phyloP scores from a whole-genome alignment of 2,329 filamentous ascomycete genomes.

The Sporothrix dimorphospora region DNA sequence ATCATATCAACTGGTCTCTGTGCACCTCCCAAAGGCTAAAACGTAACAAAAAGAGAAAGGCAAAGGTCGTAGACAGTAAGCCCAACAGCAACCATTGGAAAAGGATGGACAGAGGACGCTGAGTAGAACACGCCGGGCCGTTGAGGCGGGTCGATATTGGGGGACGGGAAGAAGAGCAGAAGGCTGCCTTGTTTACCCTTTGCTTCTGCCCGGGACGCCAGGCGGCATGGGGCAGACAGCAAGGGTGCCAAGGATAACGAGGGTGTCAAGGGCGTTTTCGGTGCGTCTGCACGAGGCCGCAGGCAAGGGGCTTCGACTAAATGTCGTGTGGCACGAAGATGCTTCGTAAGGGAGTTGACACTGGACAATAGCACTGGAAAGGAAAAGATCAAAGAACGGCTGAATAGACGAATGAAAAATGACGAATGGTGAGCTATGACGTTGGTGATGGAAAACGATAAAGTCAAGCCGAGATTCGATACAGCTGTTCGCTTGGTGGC shows the following conservation, averaged over 20 bases:
- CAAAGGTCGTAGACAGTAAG: not conserved
- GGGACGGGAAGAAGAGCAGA: not conserved
- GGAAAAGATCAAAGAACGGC: not conserved
- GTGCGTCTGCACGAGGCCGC: not conserved
- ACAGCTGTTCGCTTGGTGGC: not conserved
- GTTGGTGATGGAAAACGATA: not conserved
- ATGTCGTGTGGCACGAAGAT: constrained; percentile 17
- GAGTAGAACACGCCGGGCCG: not conserved
- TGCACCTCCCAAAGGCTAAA: not conserved
- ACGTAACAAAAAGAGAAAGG: not conserved
- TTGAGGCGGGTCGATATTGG: constrained; percentile 6
- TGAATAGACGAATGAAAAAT: not conserved
- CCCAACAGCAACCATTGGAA: constrained; percentile 12
- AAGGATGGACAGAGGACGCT: not conserved
- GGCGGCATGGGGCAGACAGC: constrained; percentile 10
- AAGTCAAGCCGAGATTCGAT: not conserved
- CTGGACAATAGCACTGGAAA: not conserved
- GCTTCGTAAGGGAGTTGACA: not conserved
- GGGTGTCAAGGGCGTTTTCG: not conserved
- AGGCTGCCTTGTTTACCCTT: constrained; percentile 27
- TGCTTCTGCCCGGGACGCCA: constrained; percentile 17
- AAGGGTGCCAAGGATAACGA: constrained; percentile 4
- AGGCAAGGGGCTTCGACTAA: not conserved
- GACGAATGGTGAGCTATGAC: constrained; percentile 13
- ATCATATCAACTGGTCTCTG: constrained; percentile 21